These are phyloP conservation scores for Zostera marina DNA, from an alignment of 116 monocot species.

Conservation along the genomic window DNA sequence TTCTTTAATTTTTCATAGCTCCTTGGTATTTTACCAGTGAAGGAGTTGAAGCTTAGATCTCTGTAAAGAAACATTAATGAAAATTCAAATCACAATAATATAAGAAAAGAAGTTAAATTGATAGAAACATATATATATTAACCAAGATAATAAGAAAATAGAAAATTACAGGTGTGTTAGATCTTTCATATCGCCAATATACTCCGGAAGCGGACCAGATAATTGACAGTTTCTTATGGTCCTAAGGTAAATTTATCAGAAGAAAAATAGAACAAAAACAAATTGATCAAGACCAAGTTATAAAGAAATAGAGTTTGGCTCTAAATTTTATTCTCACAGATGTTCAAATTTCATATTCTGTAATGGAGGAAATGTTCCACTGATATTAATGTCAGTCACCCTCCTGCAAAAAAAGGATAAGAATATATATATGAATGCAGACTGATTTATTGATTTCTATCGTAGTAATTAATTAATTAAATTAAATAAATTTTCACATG, in stretches of 20 bases:
- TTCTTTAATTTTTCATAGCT: constrained; percentile 6
- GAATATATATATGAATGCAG: no score
- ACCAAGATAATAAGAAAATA: not conserved
- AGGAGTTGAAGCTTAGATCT: not conserved
- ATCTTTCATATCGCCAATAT: not conserved
- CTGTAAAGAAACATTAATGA: not conserved
- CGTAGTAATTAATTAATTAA: no score
- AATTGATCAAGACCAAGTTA: not conserved
- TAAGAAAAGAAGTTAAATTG: constrained; percentile 29
- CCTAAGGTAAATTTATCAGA: constrained; percentile 18
- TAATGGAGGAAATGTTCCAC: constrained; percentile 1
- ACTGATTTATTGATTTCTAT: no score
- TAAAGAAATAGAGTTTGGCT: not conserved
- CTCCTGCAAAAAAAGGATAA: not conserved
- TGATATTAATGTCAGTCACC: not conserved
- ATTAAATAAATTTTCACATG: no score
- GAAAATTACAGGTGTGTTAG: constrained; percentile 1
- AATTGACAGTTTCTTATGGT: constrained; percentile 53
- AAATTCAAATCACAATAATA: not conserved
- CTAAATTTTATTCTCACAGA: not conserved
- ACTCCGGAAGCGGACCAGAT: constrained; percentile 11
- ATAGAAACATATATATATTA: not conserved
- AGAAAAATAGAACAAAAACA: not conserved
- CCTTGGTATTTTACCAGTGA: constrained; percentile 18
- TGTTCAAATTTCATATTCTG: not conserved